Base-by-base conservation (phyloP, 257 asterid species). In the Fraxinus pennsylvanica region DNA sequence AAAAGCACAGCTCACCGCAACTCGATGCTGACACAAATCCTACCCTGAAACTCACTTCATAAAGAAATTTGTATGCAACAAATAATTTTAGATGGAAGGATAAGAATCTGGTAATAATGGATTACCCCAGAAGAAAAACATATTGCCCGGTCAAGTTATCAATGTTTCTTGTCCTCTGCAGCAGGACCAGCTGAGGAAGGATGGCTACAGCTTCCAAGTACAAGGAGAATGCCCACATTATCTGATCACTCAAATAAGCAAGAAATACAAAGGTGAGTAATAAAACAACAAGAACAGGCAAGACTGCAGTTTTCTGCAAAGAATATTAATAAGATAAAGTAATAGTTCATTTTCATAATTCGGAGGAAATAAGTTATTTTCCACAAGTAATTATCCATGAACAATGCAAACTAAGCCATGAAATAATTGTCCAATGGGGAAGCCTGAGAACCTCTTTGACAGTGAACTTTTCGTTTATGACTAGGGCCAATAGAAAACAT, bases 71-170 rank as follows among this genome's bases (percentile, higher is more conserved):
- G 21, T 17, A 70, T 17, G 65, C 25, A 7, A 14, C 0, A 1
- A 68, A 74, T 77, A 74, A 54, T 38, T 21, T 54, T 10, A 77
- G 45, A 39, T 3, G 12, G 17, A 12, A 8, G 43, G 66, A 14
- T 14, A 21, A 74, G n/a, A 74, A 75, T 69, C 33, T 19, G 10
- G 36, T 61, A 45, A 47, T 50, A 59, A 67, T 15, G 5, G 69
- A 35, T 87, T 85, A 92, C 97, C 97, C 97, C 17, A 92, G 87
- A 81, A 92, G 93, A 54, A 91, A 73, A 78, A 92, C 93, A 47
- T 92, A 92, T 91, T 92, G 97, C 43, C 97, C 97, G 10, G 97
- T 92, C 88, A 92, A 86, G 80, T 92, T 92, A 89, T 92, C 97
- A 32, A 92, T 92, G 79, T 92, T 92, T 82, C 95, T 89, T 70